A percentile compares a stretch with the other conserved stretches of the same genome.
phyloP scores from a whole-genome alignment of 129 eudicot genomes.

The Kitagawia praeruptora region DNA sequence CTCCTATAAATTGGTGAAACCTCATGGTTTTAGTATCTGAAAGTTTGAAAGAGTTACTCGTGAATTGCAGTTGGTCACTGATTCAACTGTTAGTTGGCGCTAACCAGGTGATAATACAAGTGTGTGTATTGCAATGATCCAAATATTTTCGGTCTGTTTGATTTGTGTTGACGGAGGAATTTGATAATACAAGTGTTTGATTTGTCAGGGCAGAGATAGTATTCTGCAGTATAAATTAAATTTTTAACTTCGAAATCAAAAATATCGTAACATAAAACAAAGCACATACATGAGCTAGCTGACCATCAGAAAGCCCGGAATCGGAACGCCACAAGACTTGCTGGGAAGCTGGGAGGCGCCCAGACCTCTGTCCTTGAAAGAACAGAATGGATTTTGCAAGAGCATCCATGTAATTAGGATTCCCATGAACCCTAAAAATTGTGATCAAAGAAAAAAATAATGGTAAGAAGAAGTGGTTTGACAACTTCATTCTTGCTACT shows the following conservation, averaged over 20 bases:
- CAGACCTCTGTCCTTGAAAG: constrained; percentile 91
- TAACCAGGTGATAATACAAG: too few relatives aligned
- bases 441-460: constrained; percentile 6
- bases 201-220: not conserved
- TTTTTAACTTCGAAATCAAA: not conserved
- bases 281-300: constrained; percentile 44
- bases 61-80: not conserved
- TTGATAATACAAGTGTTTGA: not conserved
- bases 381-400: constrained; percentile 76
- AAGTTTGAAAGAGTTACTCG: too few relatives aligned
- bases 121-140: too few relatives aligned
- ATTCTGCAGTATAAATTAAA: not conserved
- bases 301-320: constrained; percentile 65
- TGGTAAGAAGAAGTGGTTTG: constrained; percentile 13
- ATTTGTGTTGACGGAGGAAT: too few relatives aligned
- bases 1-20: too few relatives aligned
- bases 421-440: constrained; percentile 28
- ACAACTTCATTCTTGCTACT: not conserved
- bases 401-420: constrained; percentile 74
- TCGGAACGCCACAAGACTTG: constrained; percentile 51
- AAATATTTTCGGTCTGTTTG: too few relatives aligned
- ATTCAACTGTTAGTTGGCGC: not conserved
- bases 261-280: not conserved
- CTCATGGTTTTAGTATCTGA: too few relatives aligned
- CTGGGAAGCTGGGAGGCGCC: constrained; percentile 43